Base-by-base conservation (phyloP, 768 basidiomycete species). In the Pleurotus sapidus region DNA sequence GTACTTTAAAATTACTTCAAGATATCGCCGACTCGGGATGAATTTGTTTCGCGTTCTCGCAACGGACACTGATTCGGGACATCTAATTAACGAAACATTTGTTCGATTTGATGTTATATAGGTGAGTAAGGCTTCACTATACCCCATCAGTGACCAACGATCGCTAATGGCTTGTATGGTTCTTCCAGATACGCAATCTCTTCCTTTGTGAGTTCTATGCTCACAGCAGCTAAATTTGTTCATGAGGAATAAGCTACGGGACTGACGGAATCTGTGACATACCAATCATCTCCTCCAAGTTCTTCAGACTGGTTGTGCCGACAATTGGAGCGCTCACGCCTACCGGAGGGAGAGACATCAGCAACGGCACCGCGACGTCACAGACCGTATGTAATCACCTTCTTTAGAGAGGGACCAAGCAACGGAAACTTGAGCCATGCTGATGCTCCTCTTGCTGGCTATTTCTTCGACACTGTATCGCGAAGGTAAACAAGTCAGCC, bases 281-380 rank as follows among this genome's bases (percentile, higher is more conserved):
- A 78, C 79, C 79, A 50, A 84, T 72, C 14, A 84, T 64, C 51
- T 86, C 84, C 20, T 75, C 64, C 24, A 86, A 67, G 56, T 84
- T 82, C 25, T 81, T 71, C 4, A 79, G 59, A 27, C 77, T 81
- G 1, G 80, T 82, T 0, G 78, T 74, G 0, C 84, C 85, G 34
- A 86, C 75, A 62, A 87, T 84, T 0, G 85, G 86, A 1, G 84
- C 84, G 0, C 82, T 71, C 4, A 87, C 77, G 24, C 70, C 77
- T 72, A 46, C 24, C 14, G 27, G n/a, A 45, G 4, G 42, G 17
- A 24, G 8, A 23, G 15, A 38, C 20, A n/a, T 51, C 7, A n/a
- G 49, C 7, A 23, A 55, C 24, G 7, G 40, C n/a, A 11, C 30
- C 30, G 30, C 9, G 30, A 34, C 9, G 30, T 11, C 30, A 4